Conservation (phyloP, 305 asterid genomes). For the Solanum aculeatissimum region DNA sequence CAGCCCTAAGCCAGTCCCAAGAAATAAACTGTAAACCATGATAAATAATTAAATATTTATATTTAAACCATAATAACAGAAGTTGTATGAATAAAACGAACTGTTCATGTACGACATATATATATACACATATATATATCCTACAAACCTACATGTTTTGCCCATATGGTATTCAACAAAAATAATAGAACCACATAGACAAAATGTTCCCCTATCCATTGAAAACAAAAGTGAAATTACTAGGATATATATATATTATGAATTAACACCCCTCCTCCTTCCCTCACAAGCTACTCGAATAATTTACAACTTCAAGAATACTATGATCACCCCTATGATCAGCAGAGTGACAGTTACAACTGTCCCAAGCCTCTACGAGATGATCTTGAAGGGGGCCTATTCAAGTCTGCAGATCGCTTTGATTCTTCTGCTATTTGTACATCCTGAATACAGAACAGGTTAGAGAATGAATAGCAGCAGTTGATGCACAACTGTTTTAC, state of each 20-base stretch:
- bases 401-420: conserved; percentile 38
- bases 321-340: conserved; percentile 4
- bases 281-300: conserved; percentile 40
- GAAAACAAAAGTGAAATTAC: conserved; percentile 28
- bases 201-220: not conserved
- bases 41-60: not conserved
- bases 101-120: conserved; percentile 2
- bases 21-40: not conserved
- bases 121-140: not conserved
- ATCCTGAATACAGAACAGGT: conserved; percentile 34
- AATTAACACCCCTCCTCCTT: conserved; percentile 10
- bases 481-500: not conserved
- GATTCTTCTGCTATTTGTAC: conserved; percentile 52
- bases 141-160: conserved; percentile 24
- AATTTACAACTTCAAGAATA: conserved; percentile 46
- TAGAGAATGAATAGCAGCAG: not conserved
- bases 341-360: conserved; percentile 28
- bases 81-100: conserved; percentile 11
- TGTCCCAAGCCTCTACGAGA: conserved; percentile 63
- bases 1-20: not conserved
- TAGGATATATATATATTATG: not conserved
- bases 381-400: conserved; percentile 55
- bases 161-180: conserved; percentile 71
- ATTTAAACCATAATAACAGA: not conserved
- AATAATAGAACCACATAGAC: conserved; percentile 73